Evolutionary conservation across 176 grass and related monocot genomes (phyloP).

Genomic region (Pharus latifolius): DNA sequence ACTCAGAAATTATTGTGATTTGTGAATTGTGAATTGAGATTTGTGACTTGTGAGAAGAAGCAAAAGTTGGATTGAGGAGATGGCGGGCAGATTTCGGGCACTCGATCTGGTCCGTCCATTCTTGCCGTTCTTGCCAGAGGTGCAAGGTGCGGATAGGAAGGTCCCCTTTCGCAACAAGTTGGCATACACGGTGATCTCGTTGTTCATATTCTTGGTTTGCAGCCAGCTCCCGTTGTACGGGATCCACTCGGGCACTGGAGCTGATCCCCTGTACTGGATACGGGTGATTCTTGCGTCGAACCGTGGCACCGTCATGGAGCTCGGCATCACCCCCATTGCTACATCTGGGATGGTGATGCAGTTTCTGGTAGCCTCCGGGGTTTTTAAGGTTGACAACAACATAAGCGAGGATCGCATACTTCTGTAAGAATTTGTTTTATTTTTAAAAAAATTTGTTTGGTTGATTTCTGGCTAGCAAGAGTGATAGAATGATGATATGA

Average conservation of each 20-base stretch:
- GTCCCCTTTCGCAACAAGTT: slow-evolving; percentile 77
- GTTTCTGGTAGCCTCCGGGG: slow-evolving; percentile 54
- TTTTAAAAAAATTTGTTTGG: no score
- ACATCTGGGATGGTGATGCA: slow-evolving; percentile 80
- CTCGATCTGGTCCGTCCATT: slow-evolving; percentile 72
- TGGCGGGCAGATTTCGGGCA: slow-evolving; percentile 64
- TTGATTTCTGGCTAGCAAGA: no score
- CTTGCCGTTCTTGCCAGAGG: slow-evolving; percentile 69
- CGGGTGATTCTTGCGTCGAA: slow-evolving; percentile 80
- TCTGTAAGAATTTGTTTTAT: slow-evolving; percentile 33
- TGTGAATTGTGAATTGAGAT: no score
- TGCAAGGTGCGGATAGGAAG: slow-evolving; percentile 65
- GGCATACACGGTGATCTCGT: slow-evolving; percentile 67
- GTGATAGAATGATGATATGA: no score
- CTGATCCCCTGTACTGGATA: slow-evolving; percentile 84
- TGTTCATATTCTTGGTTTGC: slow-evolving; percentile 74
- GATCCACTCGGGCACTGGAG: slow-evolving; percentile 65
- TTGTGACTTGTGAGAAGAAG: no score
- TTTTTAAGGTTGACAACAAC: slow-evolving; percentile 79
- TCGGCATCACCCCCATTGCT: slow-evolving; percentile 75
- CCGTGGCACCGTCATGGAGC: slow-evolving; percentile 75
- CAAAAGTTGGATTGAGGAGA: no score
- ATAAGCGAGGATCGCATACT: slow-evolving; percentile 70
- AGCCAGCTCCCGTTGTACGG: slow-evolving; percentile 75
- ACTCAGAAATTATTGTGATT: no score